Evolutionary conservation across 176 grass and related monocot species (phyloP).

Genomic region (Themeda triandra): DNA sequence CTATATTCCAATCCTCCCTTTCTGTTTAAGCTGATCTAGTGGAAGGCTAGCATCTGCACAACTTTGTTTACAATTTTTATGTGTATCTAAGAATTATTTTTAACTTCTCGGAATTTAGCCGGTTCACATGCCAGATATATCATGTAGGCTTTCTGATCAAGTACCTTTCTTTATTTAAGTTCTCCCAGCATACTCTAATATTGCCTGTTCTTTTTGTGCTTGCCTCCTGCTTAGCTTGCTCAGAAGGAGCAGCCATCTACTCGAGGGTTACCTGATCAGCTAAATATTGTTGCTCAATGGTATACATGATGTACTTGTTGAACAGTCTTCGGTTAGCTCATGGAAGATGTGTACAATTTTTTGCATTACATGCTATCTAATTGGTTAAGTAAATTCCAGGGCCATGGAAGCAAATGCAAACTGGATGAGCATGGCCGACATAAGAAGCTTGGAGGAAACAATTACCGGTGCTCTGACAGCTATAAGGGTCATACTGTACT

Average conservation of each 20-base stretch:
- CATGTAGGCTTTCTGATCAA: background rate
- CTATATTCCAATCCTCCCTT: background rate
- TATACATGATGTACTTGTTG: conserved; percentile 1
- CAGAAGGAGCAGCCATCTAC: conserved; percentile 3
- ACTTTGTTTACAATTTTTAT: background rate
- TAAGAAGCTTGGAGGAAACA: conserved; percentile 28
- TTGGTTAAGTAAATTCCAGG: conserved; percentile 23
- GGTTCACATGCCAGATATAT: background rate
- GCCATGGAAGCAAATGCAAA: conserved; percentile 20
- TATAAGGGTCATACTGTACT: conserved; percentile 14
- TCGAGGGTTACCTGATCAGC: background rate
- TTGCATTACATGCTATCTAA: background rate
- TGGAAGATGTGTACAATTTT: background rate
- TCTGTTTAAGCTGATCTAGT: background rate
- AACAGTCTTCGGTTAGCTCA: background rate
- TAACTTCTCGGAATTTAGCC: background rate
- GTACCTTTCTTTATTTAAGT: background rate
- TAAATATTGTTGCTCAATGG: conserved; percentile 29
- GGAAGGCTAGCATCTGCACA: background rate
- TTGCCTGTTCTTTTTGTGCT: background rate
- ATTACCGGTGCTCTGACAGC: conserved; percentile 13
- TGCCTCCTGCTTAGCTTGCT: background rate
- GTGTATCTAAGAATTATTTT: background rate
- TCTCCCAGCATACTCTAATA: background rate
- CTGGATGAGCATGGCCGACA: background rate